Evolutionary conservation across 2,329 filamentous ascomycete species (phyloP), one percentile per base, ranked within the genome.

Genomic region (Fusarium sp.): DNA sequence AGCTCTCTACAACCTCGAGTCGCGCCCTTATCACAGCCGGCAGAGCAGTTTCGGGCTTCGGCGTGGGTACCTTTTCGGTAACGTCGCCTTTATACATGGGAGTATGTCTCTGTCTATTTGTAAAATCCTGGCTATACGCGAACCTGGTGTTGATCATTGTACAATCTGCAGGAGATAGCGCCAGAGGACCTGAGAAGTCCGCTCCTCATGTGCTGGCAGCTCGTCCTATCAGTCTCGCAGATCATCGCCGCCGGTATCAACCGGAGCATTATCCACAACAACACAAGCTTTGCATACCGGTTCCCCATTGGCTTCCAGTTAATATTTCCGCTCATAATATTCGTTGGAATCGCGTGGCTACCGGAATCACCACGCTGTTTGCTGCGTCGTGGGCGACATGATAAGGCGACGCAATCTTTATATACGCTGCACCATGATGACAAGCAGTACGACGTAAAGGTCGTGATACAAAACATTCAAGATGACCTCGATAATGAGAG

Each of bases 381-480:
- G 3, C 66, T 84, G 19, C 76, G 80, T 28, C 75, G 80, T 74
- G 79, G 79, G 44, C 74, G 78, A 5, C 55, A 70, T n/a, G 77
- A 82, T 2, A 79, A 83, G 15, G 73, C 74, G 75, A 78, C 17
- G 71, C 76, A 74, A 6, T 76, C 83, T 11, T 71, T 85, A 33
- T 76, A 79, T 28, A 74, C 77, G 1, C 75, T 86, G 17, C 83
- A 86, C 67, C 75, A 76, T 20, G 79, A 76, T 6, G 75, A 78
- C 7, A 75, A 75, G 33, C 79, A 80, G 45, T 77, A 76, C 6
- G 73, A 83, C 28, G 75, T 82, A 13, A 64, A 71, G 14, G 68
- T 76, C 14, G 79, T 79, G 20, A 68, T 75, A 13, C 77, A 79
- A 28, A 78, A 79, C 40, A 83, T 83, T 51, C 81, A 85, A 62